Base-by-base conservation (phyloP, 768 basidiomycete genomes). In the Boletus patriciae region DNA sequence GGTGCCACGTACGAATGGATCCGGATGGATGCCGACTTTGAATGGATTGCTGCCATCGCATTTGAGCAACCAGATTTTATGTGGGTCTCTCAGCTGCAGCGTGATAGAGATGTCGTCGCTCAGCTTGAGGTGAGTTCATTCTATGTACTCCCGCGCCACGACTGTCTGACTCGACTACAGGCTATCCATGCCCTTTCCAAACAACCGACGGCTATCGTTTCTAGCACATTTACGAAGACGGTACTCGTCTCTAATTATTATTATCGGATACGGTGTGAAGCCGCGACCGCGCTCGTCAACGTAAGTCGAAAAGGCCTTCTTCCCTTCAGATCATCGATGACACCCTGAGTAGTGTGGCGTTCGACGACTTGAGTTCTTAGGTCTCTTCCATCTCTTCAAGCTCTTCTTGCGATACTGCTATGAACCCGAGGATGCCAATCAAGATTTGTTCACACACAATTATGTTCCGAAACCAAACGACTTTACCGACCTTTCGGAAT, bases 1-100 rank as follows among this genome's bases (percentile, higher is more conserved):
- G 92, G 92, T 18, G 95, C 96, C 60, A 96, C 94, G 4, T 99
- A 98, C 73, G 97, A 99, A 74, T 99, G 96, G 96, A 98, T 99
- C 56, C 80, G 97, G 60, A 92, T 98, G 81, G 97, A 99, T 68
- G 94, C 97, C 16, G 97, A 99, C 70, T 95, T 97, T 71, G 97
- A 99, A 75, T 99, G 97, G 97, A 90, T 98, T 52, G 90, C 92
- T n/a, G 82, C 81, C 38, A 83, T 98, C 59, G 86, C 85, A 60
- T 98, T 96, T 61, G 90, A 95, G 49, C 94, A 98, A 75, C 93
- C 92, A 42, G 94, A 95, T 76, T 98, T 94, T 67, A 96, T 96
- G 92, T 99, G 95, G 94, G 90, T 96, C 21, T 92, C 88, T 40
- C 97, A 98, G 70, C 76, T 99, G 49, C 93, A 96, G 73, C 80